Percentiles rank a stretch among this genome's conserved stretches.
Conservation (phyloP, 2,329 filamentous ascomycete species). For the Beauveria bassiana region DNA sequence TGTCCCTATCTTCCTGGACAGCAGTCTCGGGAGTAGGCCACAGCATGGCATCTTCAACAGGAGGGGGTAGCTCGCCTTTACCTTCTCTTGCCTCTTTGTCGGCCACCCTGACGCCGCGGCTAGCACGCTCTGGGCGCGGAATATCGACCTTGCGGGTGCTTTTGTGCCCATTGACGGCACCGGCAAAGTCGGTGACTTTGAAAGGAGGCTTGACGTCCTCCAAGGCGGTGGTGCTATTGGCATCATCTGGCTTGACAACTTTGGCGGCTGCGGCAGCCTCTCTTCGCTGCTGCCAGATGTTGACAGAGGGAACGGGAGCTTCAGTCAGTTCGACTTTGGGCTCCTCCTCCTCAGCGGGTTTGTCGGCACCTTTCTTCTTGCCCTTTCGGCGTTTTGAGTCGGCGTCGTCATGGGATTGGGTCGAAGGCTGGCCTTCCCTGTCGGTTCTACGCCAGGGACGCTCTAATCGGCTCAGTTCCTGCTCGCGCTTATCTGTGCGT, state of each 20-base stretch:
- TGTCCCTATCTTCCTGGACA: conserved; percentile 63
- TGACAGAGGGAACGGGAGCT: conserved; percentile 75
- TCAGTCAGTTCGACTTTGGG: conserved; percentile 64
- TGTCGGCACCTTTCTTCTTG: conserved; percentile 50
- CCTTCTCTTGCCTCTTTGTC: conserved; percentile 34
- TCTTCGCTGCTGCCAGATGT: conserved; percentile 77
- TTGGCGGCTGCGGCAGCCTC: conserved; percentile 39
- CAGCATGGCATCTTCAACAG: conserved; percentile 66
- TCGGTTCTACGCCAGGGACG: conserved; percentile 35
- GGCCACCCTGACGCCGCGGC: conserved; percentile 37
- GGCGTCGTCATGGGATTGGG: conserved; percentile 58
- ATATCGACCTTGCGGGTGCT: conserved; percentile 33
- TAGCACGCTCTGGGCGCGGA: conserved; percentile 27
- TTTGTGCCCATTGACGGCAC: conserved; percentile 30
- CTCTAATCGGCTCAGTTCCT: conserved; percentile 31
- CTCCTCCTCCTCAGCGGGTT: conserved; percentile 50
- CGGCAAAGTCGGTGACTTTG: conserved; percentile 18
- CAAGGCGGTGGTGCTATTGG: conserved; percentile 14
- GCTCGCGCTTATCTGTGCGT: conserved; percentile 27
- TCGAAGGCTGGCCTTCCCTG: conserved; percentile 48
- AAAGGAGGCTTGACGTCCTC: conserved; percentile 37
- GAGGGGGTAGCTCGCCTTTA: conserved; percentile 40
- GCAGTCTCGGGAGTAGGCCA: conserved; percentile 90
- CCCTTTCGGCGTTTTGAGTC: conserved; percentile 40
- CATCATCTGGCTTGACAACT: conserved; percentile 32